Conservation (phyloP, 129 eudicot species). For the Chrysanthemum lavandulifolium region DNA sequence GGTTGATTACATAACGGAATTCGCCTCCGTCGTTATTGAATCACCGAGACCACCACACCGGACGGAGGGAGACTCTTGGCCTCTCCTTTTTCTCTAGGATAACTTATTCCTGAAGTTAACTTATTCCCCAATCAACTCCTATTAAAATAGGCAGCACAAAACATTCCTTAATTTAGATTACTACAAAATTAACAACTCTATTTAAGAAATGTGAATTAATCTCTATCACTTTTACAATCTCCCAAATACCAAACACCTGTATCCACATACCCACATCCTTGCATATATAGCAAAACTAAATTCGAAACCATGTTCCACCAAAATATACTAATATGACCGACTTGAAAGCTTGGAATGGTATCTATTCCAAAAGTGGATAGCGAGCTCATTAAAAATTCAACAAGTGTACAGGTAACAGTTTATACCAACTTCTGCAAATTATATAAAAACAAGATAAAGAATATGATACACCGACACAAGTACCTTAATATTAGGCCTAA, state of each 20-base stretch:
- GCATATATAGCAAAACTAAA: slow-evolving; percentile 2
- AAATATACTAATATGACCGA: background rate
- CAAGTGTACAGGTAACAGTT: background rate
- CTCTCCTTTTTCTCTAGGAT: too few relatives aligned
- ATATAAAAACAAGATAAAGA: background rate
- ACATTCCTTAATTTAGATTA: too few relatives aligned
- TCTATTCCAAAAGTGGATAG: background rate
- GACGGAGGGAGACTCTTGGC: too few relatives aligned
- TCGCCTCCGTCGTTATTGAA: too few relatives aligned
- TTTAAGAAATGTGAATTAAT: too few relatives aligned
- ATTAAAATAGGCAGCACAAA: too few relatives aligned
- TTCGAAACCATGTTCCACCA: slow-evolving; percentile 9
- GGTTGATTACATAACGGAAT: too few relatives aligned
- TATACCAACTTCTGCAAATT: background rate
- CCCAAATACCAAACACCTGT: background rate
- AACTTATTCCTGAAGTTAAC: too few relatives aligned
- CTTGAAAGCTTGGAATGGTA: slow-evolving; percentile 5
- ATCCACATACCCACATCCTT: background rate
- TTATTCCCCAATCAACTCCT: too few relatives aligned
- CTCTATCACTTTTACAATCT: too few relatives aligned
- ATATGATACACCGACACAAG: slow-evolving; percentile 8
- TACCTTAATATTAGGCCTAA: slow-evolving; percentile 74
- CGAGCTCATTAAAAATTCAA: background rate
- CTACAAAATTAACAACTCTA: too few relatives aligned
- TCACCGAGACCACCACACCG: too few relatives aligned